Evolutionary conservation across 2,329 filamentous ascomycete genomes (phyloP), one percentile per base, ranked within the genome.

Genomic region (Apiospora malaysiana): DNA sequence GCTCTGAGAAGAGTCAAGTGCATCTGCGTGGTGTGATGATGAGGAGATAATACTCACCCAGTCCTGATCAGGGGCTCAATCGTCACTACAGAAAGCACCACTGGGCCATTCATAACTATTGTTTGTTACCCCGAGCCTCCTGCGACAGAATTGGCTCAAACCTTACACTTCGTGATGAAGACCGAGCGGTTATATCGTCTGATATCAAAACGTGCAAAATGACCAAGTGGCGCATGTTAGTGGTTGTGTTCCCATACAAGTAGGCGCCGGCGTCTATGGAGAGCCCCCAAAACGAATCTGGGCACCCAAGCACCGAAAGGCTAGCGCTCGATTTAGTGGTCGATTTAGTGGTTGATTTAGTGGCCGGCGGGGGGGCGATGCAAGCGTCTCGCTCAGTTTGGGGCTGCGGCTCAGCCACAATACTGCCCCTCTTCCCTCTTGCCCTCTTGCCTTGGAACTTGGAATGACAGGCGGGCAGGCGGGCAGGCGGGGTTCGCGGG

Each of bases 381-480:
- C 51, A 59, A 59, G 51, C 27, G 51, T 59, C 27, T 59, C 51
- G 51, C 51, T 59, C 51, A 14, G 12, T 32, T 6, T 3, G 56
- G 56, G 27, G 32, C 18, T 59, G 12, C 23, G 56, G 56, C 56
- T 63, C 56, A 63, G 56, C 56, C 56, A 63, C 56, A 63, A 10
- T 63, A 37, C n/a, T 49, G 47, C 46, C 46, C 42, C 42, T 45
- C 42, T 45, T 45, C 1, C 12, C 42, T 18, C 42, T 45, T 45
- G 10, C 46, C 42, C 42, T 45, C 42, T 45, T 45, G 10, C 12
- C 42, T 18, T 45, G 42, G 10, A 4, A 25, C 25, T 23, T 56
- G 49, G 49, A 32, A 56, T 56, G 49, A 56, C 46, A n/a, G n/a
- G n/a, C n/a, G n/a, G 32, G 6, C 32, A 49, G n/a, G n/a, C 47